Base-by-base conservation (phyloP, 225 moss, liverwort and hornwort species). In the Sphagnum tenellum region DNA sequence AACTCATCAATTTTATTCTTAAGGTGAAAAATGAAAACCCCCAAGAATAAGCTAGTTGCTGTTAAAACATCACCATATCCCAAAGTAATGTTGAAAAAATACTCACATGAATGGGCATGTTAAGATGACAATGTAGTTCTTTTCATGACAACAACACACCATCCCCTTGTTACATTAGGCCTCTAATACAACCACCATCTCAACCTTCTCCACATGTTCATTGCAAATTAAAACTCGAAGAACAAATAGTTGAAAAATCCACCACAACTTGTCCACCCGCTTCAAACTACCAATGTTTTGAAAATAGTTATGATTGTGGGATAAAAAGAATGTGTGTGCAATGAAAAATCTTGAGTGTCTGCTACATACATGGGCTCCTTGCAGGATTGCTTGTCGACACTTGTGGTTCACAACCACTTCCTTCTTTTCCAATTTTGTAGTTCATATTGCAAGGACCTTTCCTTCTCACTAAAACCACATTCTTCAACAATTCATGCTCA, bases 371-470 rank as follows among this genome's bases (percentile, higher is more conserved):
- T 98, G 79, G 67, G 98, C 98, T 64, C 98, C 98, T 65, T 93
- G 90, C 55, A 98, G 85, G 53, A 98, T 93, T 74, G 98, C 93
- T 79, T 98, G 93, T 4, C 87, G 93, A 74, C 98, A 98, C 66
- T 93, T 98, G 49, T 90, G 82, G 78, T 93, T 98, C 62, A 98
- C 93, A 64, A 93, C 86, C 58, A 98, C 85, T 77, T 98, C 93
- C 76, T 88, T 81, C 56, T 54, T 76, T 63, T 0, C 64, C 83
- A 70, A 65, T 70, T 69, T 66, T 68, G 67, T 82, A 83, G 55
- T 81, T 57, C 48, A 98, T 81, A 55, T 77, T 71, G 73, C 86
- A 86, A 8, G 93, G 90, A 13, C 91, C 92, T 67, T 53, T 85
- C 57, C 98, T 93, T 78, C 72, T 81, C 63, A 98, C 80, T 83